Evolutionary conservation across 192 early-diverging fungal genomes (phyloP).

Genomic region (Coemansia guatemalensis): DNA sequence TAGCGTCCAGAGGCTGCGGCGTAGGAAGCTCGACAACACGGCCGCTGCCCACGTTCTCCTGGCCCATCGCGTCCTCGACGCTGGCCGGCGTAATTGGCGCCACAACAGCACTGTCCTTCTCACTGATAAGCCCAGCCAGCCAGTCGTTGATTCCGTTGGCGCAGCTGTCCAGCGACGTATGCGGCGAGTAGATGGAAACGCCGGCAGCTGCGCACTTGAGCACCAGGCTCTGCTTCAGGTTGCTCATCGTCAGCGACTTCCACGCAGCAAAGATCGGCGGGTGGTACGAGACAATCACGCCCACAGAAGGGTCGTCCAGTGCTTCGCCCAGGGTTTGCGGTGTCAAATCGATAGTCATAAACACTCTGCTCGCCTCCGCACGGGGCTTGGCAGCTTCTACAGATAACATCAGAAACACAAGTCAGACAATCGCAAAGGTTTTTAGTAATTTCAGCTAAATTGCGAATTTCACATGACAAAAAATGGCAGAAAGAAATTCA

Average conservation of each 20-base stretch:
- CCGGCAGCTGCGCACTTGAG: constrained; percentile 81
- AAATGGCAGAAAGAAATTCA: constrained; percentile 6
- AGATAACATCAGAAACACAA: constrained; percentile 7
- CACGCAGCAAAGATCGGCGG: constrained; percentile 86
- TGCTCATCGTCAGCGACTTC: constrained; percentile 72
- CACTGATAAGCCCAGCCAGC: constrained; percentile 65
- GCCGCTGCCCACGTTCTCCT: constrained; percentile 38
- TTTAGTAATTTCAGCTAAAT: not conserved
- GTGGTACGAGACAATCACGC: constrained; percentile 91
- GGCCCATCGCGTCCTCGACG: constrained; percentile 27
- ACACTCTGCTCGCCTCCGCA: constrained; percentile 65
- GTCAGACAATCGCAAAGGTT: not conserved
- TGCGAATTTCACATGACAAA: not conserved
- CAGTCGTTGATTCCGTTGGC: constrained; percentile 86
- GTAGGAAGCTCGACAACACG: constrained; percentile 28
- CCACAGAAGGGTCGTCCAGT: constrained; percentile 68
- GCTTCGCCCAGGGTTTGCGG: constrained; percentile 74
- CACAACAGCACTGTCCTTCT: constrained; percentile 9
- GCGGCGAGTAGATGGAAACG: constrained; percentile 86
- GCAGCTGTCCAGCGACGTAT: constrained; percentile 85
- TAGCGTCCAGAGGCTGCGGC: constrained; percentile 22
- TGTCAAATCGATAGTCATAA: constrained; percentile 93
- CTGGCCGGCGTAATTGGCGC: constrained; percentile 44
- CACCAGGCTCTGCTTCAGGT: constrained; percentile 80
- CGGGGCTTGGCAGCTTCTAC: constrained; percentile 82